Evolutionary conservation across 75 land plant species (phyloP), one percentile per base, ranked within the genome.

Genomic region (Pseudotsuga menziesii): DNA sequence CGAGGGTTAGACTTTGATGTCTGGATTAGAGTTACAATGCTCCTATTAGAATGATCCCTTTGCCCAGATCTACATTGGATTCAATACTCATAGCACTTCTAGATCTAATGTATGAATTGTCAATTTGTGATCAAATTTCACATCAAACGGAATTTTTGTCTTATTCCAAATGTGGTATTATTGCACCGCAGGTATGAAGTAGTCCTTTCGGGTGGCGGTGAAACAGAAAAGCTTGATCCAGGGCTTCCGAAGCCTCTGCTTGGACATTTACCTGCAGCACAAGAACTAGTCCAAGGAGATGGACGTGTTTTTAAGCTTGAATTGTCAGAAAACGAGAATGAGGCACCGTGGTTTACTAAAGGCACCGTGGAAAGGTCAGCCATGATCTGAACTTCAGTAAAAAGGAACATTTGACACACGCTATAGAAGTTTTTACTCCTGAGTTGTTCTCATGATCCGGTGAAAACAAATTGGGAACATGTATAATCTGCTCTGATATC

Each of bases 321-420:
- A 72, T 74, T 81, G 19, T 61, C 59, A 54, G 29, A 36, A 23
- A 9, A 66, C 7, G 35, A 35, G 41, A 80, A 62, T 64, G 41
- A 0, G 39, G 80, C 72, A 29, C 35, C 48, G 9, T 81, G 83
- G 83, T 81, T 81, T 57, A 81, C 81, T 14, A 81, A 81, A 70
- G 83, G 75, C 63, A 81, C 81, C 39, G n/a, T 58, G 74, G 79
- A 78, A 52, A 81, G 75, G 83, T 81, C 15, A 27, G 16, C 8
- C 58, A 52, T 44, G 76, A 15, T 77, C 58, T 52, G 19, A 26
- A 44, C 48, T 44, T 44, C 48, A 44, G 1, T 44, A 6, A 44
- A 44, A 44, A 5, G 48, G 48, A 44, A 44, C 8, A 72, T 26
- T 74, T 64, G 27, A 19, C 74, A n/a, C 19, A 54, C n/a, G 1